phyloP scores from a whole-genome alignment of 352 stramenopile species.

The Phytophthora vignae region DNA sequence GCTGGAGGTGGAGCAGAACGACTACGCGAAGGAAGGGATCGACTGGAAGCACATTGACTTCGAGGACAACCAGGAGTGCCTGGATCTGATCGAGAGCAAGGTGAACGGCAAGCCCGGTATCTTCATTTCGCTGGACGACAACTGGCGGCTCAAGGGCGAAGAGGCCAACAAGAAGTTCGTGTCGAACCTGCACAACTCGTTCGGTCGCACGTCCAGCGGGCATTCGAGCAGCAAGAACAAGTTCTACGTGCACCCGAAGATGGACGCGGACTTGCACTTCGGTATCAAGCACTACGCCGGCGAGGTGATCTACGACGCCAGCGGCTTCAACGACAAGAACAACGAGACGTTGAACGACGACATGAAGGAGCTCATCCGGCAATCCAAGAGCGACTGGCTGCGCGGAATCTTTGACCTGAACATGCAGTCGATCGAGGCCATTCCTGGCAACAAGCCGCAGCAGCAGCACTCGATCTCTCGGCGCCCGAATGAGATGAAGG shows the following conservation, averaged over 20 bases:
- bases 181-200: slow-evolving; percentile 85
- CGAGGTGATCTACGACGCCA: slow-evolving; percentile 97
- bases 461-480: slow-evolving; percentile 75
- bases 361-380: slow-evolving; percentile 93
- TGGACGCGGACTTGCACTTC: slow-evolving; percentile 90
- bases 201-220: slow-evolving; percentile 72
- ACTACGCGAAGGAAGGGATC: slow-evolving; percentile 97
- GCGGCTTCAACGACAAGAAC: slow-evolving; percentile 99
- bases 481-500: slow-evolving; percentile 65
- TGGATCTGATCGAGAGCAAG: slow-evolving; percentile 95
- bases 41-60: slow-evolving; percentile 94
- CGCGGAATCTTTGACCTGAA: slow-evolving; percentile 88
- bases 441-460: slow-evolving; percentile 75
- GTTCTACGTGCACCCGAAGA: slow-evolving; percentile 91
- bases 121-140: slow-evolving; percentile 96
- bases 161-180: slow-evolving; percentile 94
- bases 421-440: slow-evolving; percentile 86
- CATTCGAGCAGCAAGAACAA: slow-evolving; percentile 79
- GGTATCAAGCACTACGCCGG: slow-evolving; percentile 93
- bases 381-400: slow-evolving; percentile 86
- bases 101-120: slow-evolving; percentile 91
- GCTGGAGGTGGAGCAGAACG: slow-evolving; percentile 96
- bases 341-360: slow-evolving; percentile 97
- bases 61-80: slow-evolving; percentile 93
- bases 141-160: slow-evolving; percentile 94